Conservation (phyloP, 1,139 yeast genomes). For the Sugiyamaella neomexicana region DNA sequence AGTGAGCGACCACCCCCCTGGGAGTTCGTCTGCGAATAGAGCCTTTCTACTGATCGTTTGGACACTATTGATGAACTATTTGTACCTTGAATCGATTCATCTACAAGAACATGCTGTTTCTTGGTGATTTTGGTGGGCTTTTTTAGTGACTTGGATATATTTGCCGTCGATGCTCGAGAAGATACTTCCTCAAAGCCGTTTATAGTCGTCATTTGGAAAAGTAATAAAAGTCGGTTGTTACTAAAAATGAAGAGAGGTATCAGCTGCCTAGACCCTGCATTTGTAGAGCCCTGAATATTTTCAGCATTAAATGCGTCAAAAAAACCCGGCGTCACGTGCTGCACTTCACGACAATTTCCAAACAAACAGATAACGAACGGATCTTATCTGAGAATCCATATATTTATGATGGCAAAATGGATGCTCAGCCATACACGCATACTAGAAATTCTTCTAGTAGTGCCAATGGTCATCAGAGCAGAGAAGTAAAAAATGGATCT, state of each 20-base stretch:
- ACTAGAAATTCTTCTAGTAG: not conserved
- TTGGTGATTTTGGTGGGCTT: conserved; percentile 13
- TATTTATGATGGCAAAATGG: too few species aligned
- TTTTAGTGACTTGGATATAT: not conserved
- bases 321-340: not conserved
- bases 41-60: conserved; percentile 72
- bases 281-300: not conserved
- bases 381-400: not conserved
- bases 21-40: conserved; percentile 50
- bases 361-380: not conserved
- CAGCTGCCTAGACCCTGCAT: conserved; percentile 10
- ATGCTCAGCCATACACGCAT: not conserved
- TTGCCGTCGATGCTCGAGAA: not conserved
- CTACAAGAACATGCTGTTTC: conserved; percentile 31
- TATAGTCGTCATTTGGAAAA: not conserved
- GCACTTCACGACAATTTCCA: too few species aligned
- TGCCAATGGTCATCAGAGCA: not conserved
- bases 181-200: not conserved
- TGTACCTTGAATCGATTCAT: conserved; percentile 69
- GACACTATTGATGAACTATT: conserved; percentile 83
- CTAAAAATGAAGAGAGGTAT: too few species aligned
- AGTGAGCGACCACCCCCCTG: conserved; percentile 25
- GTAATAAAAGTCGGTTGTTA: not conserved
- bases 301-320: not conserved
- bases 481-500: not conserved